Percentiles rank a stretch among this genome's conserved stretches.
These are phyloP conservation scores for Berberis thunbergii DNA, from an alignment of 164 flowering plant species.

Conservation along the genomic window DNA sequence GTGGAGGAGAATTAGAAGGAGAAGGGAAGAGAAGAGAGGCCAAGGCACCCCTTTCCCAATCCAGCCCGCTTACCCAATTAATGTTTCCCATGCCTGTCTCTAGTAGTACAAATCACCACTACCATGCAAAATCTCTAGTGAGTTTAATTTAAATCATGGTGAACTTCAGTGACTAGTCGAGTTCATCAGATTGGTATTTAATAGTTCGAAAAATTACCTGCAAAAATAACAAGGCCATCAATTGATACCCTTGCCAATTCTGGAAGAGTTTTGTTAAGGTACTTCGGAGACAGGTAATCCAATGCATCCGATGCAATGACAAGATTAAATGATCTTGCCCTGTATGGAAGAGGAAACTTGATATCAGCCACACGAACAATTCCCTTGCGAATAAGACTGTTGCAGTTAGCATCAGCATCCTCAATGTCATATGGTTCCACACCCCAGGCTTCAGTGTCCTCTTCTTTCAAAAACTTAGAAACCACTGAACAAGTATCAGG, in stretches of 20 bases:
- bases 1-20: too few relatives aligned
- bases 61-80: too few relatives aligned
- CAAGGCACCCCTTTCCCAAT: too few relatives aligned
- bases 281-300: constrained; percentile 88
- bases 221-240: constrained; percentile 73
- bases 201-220: constrained; percentile 40
- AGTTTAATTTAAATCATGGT: too few relatives aligned
- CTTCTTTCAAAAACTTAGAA: constrained; percentile 65
- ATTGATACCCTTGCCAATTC: constrained; percentile 71
- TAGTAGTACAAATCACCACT: too few relatives aligned
- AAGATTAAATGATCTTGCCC: constrained; percentile 68
- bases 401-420: constrained; percentile 71
- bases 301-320: constrained; percentile 84
- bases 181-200: background rate
- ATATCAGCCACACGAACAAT: constrained; percentile 86
- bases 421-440: constrained; percentile 89
- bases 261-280: constrained; percentile 84
- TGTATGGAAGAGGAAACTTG: constrained; percentile 88
- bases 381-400: constrained; percentile 65
- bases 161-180: too few relatives aligned
- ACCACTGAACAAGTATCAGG: constrained; percentile 87
- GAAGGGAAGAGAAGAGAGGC: too few relatives aligned
- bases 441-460: constrained; percentile 90
- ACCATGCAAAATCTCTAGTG: too few relatives aligned
- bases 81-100: too few relatives aligned